Evolutionary conservation across 1,284 basidiomycete species (phyloP), one percentile per base, ranked within the genome.

Genomic region (Mycena citricolor): DNA sequence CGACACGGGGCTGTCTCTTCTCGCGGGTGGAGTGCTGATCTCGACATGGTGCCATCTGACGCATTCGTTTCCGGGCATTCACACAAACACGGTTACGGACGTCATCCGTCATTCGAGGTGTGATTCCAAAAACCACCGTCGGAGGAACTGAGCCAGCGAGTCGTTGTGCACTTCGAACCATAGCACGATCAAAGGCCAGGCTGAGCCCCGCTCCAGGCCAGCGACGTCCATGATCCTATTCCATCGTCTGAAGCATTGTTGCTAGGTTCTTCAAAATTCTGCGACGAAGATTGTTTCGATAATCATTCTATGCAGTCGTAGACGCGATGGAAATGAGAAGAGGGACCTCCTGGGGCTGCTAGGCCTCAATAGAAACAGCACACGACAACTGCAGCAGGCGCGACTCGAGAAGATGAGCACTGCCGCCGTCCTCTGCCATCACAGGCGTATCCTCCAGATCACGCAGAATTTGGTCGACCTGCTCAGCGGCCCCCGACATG

Each of bases 11-110:
- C 69, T 97, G 19, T 92, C 92, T 2, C 57, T 81, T 35, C 95
- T 94, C 1, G 90, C 93, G 2, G 94, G 91, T 7, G 90, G 80
- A 1, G 73, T 93, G 4, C 67, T 94, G 22, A 85, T 95, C 51
- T 92, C 89, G 22, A 93, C 93, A 0, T 95, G 90, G 91, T 90
- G 87, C 61, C 95, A 98, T 63, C 66, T 98, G 37, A 94, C 92
- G 0, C 95, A 99, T 63, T 94, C 89, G 0, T 98, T 98, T 62
- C 90, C 91, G 0, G 94, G 90, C 47, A 79, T 97, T 33, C 75
- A 90, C 57, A 70, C 76, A 36, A 97, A 98, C 61, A 93, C 90
- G 1, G 76, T 79, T 5, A 94, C 87, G 44, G n/a, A 93, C 57
- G 73, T 94, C 35, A 79, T 94, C 40, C 83, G 83, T 4, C 57